These are phyloP conservation scores for Funneliformis mosseae DNA, from an alignment of 192 early-diverging fungal genomes.

Conservation along the genomic window DNA sequence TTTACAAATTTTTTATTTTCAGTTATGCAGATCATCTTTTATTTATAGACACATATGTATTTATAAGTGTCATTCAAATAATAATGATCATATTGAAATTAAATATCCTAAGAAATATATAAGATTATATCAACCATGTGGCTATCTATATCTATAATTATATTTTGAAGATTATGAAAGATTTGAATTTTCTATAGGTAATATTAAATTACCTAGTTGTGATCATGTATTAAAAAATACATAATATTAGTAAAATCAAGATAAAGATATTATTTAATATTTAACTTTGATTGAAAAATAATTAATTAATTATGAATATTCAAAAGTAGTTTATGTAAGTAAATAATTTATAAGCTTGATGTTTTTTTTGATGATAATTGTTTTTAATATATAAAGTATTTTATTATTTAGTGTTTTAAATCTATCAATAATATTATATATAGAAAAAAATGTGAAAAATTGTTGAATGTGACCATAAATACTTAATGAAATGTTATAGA, in stretches of 20 bases:
- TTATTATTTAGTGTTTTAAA: slow-evolving; percentile 32
- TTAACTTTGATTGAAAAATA: slow-evolving; percentile 17
- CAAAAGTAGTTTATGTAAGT: slow-evolving; percentile 18
- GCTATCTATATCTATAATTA: slow-evolving; percentile 46
- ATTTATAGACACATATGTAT: slow-evolving; percentile 57
- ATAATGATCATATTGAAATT: slow-evolving; percentile 41
- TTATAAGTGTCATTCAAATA: slow-evolving; percentile 32
- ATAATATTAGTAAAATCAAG: slow-evolving; percentile 30
- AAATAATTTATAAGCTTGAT: neutral
- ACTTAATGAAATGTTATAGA: slow-evolving; percentile 40
- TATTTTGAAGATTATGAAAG: slow-evolving; percentile 56
- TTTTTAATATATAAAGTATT: neutral
- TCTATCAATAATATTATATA: slow-evolving; percentile 27
- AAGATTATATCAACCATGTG: slow-evolving; percentile 42
- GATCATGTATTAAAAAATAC: slow-evolving; percentile 36
- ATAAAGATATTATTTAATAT: neutral
- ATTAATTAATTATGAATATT: slow-evolving; percentile 47
- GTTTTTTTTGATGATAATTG: neutral
- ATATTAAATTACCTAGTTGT: slow-evolving; percentile 31
- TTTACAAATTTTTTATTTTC: too few relatives aligned
- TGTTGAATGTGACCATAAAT: slow-evolving; percentile 46
- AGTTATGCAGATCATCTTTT: slow-evolving; percentile 43
- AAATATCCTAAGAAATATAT: slow-evolving; percentile 47
- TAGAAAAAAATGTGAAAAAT: slow-evolving; percentile 34
- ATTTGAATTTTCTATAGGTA: slow-evolving; percentile 30